phyloP scores from a whole-genome alignment of 192 early-diverging fungal genomes.

The Obelidium mucronatum region DNA sequence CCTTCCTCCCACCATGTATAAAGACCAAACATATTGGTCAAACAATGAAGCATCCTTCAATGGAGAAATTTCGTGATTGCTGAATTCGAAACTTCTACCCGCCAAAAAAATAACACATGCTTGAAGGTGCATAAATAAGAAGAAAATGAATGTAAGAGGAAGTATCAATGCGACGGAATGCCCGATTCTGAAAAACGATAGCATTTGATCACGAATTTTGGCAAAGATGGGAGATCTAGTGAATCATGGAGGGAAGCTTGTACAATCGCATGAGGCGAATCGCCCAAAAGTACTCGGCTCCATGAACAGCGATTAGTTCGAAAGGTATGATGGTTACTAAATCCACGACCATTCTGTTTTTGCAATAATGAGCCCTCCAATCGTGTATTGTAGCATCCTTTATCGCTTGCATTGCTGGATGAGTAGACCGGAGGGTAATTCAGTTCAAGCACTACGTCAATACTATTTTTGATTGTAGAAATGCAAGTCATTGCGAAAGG shows the following conservation, averaged over 20 bases:
- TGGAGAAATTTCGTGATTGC: background rate
- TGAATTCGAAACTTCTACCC: background rate
- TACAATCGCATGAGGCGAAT: background rate
- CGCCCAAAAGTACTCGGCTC: background rate
- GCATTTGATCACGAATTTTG: background rate
- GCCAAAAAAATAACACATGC: slow-evolving; percentile 12
- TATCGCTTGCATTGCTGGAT: slow-evolving; percentile 8
- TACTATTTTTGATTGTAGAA: background rate
- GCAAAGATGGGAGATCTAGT: background rate
- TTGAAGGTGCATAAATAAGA: slow-evolving; percentile 12
- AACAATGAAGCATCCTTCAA: background rate
- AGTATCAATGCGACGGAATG: slow-evolving; percentile 2
- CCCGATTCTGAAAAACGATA: background rate
- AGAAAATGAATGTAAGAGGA: background rate
- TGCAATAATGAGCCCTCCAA: background rate
- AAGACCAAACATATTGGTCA: slow-evolving; percentile 17
- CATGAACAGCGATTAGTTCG: background rate
- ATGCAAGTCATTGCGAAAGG: background rate
- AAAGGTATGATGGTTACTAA: slow-evolving; percentile 10
- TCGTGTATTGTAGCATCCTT: slow-evolving; percentile 7
- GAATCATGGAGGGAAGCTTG: background rate
- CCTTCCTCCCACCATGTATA: background rate
- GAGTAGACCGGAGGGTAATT: background rate
- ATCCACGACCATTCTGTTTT: background rate
- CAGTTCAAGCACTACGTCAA: background rate